Evolutionary conservation across 148 eudicot genomes (phyloP), one percentile per base, ranked within the genome.

Genomic region (Pharnaceum exiguum): DNA sequence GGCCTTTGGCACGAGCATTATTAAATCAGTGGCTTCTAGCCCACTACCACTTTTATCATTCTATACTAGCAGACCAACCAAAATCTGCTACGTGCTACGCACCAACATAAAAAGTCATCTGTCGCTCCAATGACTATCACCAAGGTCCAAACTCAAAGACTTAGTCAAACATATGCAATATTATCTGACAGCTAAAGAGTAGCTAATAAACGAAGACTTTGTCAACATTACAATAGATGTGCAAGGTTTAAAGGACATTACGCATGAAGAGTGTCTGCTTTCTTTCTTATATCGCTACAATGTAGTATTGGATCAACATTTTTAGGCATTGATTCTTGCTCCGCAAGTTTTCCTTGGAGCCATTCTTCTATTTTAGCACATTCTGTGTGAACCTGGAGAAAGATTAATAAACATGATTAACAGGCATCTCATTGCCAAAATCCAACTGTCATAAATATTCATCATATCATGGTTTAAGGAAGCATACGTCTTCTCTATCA

Each of bases 401-500:
- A 19, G 57, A 23, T 5, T 25, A 69, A 76, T 52, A 38, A 26
- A 56, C 43, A 28, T 7, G 27, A 51, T 7, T 4, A 2, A 32
- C 27, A 7, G 10, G 15, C 11, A 42, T 4, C 21, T 30, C 19
- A 30, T 19, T 12, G 39, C 19, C 7, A 24, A 2, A 26, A 27
- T 26, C 19, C 29, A 24, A 55, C 30, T 23, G 16, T 0, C 47
- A 33, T 5, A 10, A n/a, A 43, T 16, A 53, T 30, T 5, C 4
- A 33, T 49, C 49, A 55, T 13, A 29, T 40, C 27, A 11, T 7
- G 19, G 23, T 2, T 29, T 32, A 55, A 69, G 29, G 56, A 48
- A 39, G 48, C 82, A 57, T 89, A 93, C 99, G 24, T 59, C 75
- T 49, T 83, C 96, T 75, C 72, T 79, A 54, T 72, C 76, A 57